Evolutionary conservation across 2,329 filamentous ascomycete genomes (phyloP).

Genomic region (Sarocladiaceae sp.): DNA sequence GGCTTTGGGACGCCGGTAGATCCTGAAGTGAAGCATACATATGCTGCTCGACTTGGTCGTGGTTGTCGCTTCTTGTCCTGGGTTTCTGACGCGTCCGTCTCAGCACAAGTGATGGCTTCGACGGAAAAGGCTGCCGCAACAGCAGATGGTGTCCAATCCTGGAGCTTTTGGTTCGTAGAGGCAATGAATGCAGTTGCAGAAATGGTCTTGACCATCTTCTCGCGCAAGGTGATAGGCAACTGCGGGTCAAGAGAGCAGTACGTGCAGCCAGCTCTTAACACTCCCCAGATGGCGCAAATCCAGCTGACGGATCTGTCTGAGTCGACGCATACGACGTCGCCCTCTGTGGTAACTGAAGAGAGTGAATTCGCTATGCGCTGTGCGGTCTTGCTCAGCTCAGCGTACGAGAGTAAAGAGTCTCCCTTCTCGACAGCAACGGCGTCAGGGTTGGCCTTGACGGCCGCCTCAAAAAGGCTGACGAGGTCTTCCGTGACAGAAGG

Average conservation of each 20-base stretch:
- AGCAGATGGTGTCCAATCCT: neutral
- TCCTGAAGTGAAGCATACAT: conserved; percentile 38
- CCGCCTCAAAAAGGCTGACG: neutral
- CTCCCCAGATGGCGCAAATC: conserved; percentile 27
- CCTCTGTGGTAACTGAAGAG: conserved; percentile 8
- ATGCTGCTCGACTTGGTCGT: conserved; percentile 21
- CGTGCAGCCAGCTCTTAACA: conserved; percentile 24
- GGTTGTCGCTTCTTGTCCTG: neutral
- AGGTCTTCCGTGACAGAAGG: conserved; percentile 8
- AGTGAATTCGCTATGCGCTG: conserved; percentile 11
- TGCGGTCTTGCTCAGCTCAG: conserved; percentile 2
- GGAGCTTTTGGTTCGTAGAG: conserved; percentile 13
- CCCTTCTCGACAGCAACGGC: neutral
- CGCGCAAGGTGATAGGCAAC: conserved; percentile 16
- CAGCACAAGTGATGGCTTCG: too few relatives aligned
- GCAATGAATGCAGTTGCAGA: conserved; percentile 18
- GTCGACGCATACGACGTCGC: conserved; percentile 26
- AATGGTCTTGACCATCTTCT: conserved; percentile 17
- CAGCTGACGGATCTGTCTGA: conserved; percentile 26
- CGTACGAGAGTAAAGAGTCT: conserved; percentile 6
- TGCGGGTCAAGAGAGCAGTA: conserved; percentile 25
- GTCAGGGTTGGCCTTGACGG: neutral
- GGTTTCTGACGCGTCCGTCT: neutral
- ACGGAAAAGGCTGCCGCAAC: neutral
- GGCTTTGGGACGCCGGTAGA: conserved; percentile 37